phyloP scores from a whole-genome alignment of 2,329 filamentous ascomycete species.

The Berkeleyomyces basicola region DNA sequence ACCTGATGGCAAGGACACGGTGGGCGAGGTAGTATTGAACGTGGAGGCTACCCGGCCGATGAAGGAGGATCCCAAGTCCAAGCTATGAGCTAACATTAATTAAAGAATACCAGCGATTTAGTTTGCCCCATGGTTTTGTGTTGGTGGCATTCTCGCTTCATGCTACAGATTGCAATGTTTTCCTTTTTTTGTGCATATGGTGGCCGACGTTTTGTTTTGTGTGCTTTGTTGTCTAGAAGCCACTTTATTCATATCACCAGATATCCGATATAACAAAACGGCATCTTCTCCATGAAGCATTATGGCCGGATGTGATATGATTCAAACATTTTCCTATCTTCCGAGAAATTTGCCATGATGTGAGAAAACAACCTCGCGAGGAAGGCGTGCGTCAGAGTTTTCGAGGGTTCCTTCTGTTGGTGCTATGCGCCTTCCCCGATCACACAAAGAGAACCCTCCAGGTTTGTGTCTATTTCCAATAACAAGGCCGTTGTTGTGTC shows the following conservation, averaged over 20 bases:
- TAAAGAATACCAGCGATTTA: not conserved
- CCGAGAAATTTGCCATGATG: too few relatives aligned
- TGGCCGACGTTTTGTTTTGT: too few relatives aligned
- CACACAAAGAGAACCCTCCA: not conserved
- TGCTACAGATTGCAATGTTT: not conserved
- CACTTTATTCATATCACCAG: too few relatives aligned
- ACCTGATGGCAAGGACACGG: conserved; percentile 37
- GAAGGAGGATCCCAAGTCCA: conserved; percentile 23
- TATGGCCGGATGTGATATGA: too few relatives aligned
- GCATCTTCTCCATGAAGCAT: too few relatives aligned
- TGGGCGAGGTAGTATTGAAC: conserved; percentile 68
- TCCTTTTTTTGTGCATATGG: too few relatives aligned
- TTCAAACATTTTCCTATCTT: too few relatives aligned
- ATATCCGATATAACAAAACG: too few relatives aligned
- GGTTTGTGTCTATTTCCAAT: not conserved
- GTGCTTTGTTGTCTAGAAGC: too few relatives aligned
- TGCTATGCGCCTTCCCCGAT: not conserved
- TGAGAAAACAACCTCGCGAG: not conserved
- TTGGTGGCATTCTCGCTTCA: not conserved
- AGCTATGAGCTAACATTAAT: conserved; percentile 20
- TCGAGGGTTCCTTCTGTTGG: not conserved
- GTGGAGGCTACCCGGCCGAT: conserved; percentile 51
- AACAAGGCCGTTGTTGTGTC: not conserved
- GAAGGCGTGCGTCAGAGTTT: not conserved
- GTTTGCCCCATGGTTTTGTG: not conserved